A percentile compares a stretch with the other conserved stretches of the same genome.
These are phyloP conservation scores for Domatiomyces globalis DNA, from an alignment of 2,329 filamentous ascomycete species.

Conservation along the genomic window DNA sequence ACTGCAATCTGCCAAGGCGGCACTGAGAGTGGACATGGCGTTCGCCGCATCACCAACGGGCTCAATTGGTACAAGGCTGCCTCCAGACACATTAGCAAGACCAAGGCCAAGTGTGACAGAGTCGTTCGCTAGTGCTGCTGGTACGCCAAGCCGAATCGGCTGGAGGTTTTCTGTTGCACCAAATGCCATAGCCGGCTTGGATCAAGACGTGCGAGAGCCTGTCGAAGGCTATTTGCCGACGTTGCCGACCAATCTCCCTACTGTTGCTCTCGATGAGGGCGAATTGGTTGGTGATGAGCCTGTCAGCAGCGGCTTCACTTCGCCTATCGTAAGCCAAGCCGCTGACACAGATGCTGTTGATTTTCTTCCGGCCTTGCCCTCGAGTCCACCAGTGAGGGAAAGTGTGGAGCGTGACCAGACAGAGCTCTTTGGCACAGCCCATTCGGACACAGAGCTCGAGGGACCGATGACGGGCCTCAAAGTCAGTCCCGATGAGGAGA, in stretches of 20 bases:
- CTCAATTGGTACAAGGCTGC: conserved; percentile 16
- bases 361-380: neutral
- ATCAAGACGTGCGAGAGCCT: conserved; percentile 18
- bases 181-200: conserved; percentile 9
- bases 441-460: conserved; percentile 6
- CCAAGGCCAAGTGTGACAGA: neutral
- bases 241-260: conserved; percentile 8
- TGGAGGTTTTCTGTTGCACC: conserved; percentile 19
- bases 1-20: conserved; percentile 16
- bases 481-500: conserved; percentile 7
- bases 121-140: neutral
- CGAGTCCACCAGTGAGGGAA: neutral
- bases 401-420: neutral
- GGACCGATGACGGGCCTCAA: conserved; percentile 10
- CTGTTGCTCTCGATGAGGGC: conserved; percentile 1
- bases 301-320: conserved; percentile 17
- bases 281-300: conserved; percentile 8
- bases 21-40: conserved; percentile 13
- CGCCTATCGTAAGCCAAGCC: conserved; percentile 5
- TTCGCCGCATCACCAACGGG: conserved; percentile 16
- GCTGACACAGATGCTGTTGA: neutral
- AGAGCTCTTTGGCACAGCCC: neutral
- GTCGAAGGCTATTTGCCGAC: conserved; percentile 14
- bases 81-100: conserved; percentile 1
- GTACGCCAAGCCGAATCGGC: neutral